Evolutionary conservation across 140 eudicot species (phyloP).

Genomic region (Stevia rebaudiana): DNA sequence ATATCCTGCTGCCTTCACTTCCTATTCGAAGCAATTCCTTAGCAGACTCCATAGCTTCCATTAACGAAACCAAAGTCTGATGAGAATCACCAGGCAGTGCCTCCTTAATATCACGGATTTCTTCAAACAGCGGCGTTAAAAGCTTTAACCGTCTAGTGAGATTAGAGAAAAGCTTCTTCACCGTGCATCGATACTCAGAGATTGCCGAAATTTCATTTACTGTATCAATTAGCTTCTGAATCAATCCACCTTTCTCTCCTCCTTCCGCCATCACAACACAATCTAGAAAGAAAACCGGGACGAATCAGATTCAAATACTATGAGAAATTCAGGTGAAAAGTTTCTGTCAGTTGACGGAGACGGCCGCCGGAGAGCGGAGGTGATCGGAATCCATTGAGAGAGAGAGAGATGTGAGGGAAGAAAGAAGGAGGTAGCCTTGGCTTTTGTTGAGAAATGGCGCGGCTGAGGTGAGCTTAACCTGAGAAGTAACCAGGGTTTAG

Average conservation of each 20-base stretch:
- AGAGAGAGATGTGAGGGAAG: constrained; percentile 8
- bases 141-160: constrained; percentile 76
- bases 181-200: constrained; percentile 47
- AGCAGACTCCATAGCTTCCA: constrained; percentile 47
- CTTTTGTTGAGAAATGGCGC: constrained; percentile 17
- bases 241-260: constrained; percentile 48
- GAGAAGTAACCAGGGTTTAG: constrained; percentile 29
- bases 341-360: background rate
- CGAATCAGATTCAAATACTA: constrained; percentile 3
- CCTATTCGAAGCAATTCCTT: constrained; percentile 69
- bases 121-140: constrained; percentile 82
- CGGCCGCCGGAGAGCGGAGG: background rate
- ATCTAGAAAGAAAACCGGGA: background rate
- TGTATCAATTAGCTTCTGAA: constrained; percentile 40
- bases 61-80: constrained; percentile 34
- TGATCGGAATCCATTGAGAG: constrained; percentile 9
- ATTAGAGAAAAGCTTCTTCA: constrained; percentile 65
- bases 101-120: constrained; percentile 61
- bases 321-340: background rate
- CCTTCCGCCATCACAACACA: constrained; percentile 33
- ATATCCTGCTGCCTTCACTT: constrained; percentile 71
- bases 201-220: constrained; percentile 56
- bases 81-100: constrained; percentile 29
- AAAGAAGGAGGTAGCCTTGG: background rate
- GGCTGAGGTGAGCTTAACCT: constrained; percentile 22